Conservation (phyloP, 2,329 filamentous ascomycete genomes). For the Aspergillus sp. region DNA sequence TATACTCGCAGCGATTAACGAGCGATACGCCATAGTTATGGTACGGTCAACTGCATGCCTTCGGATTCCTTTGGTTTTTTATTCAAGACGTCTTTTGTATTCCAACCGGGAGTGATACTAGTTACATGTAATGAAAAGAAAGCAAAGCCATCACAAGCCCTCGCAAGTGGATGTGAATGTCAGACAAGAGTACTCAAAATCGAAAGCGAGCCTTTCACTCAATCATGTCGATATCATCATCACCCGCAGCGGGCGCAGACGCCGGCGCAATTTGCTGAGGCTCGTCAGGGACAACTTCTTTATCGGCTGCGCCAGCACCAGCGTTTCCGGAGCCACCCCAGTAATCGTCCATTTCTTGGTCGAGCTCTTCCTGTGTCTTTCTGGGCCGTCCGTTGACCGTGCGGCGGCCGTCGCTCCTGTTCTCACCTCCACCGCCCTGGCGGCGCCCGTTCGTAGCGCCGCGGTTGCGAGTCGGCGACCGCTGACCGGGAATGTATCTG, state of each 20-base stretch:
- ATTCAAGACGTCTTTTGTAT: too few relatives aligned
- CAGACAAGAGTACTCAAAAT: background rate
- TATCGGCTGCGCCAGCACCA: constrained; percentile 43
- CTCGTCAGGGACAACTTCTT: constrained; percentile 26
- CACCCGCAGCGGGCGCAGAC: constrained; percentile 37
- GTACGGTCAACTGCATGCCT: background rate
- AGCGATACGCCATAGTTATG: background rate
- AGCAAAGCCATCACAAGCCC: background rate
- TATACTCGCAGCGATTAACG: too few relatives aligned
- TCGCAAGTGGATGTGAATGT: background rate
- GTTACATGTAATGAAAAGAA: background rate
- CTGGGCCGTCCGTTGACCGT: constrained; percentile 61
- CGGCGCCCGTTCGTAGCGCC: constrained; percentile 50
- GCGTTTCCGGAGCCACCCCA: constrained; percentile 62
- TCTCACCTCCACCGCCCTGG: constrained; percentile 31
- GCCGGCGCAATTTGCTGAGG: constrained; percentile 30
- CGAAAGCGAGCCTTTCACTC: constrained; percentile 47
- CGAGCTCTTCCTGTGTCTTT: constrained; percentile 89
- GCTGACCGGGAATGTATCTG: constrained; percentile 70
- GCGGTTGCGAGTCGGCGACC: constrained; percentile 43
- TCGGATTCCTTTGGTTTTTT: too few relatives aligned
- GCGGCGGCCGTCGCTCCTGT: constrained; percentile 36
- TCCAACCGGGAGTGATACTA: background rate
- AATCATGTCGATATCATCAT: constrained; percentile 71
- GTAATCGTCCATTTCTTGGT: constrained; percentile 97